Conservation (phyloP, 768 basidiomycete genomes). For the Pisolithus microcarpus region DNA sequence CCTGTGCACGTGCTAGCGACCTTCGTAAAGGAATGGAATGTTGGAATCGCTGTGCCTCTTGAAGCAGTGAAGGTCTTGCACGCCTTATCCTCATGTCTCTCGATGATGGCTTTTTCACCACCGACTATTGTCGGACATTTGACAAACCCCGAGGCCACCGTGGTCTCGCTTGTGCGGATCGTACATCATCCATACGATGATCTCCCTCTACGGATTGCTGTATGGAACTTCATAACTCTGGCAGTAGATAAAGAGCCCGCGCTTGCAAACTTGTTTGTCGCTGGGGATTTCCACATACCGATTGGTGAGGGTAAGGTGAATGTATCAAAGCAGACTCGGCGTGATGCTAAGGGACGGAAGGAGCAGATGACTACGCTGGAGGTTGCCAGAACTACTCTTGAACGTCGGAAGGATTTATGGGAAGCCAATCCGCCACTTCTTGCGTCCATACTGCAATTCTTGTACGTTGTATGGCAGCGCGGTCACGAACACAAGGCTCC, state of each 20-base stretch:
- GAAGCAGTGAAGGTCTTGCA: constrained; percentile 64
- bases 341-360: constrained; percentile 19
- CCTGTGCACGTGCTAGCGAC: constrained; percentile 69
- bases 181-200: constrained; percentile 78
- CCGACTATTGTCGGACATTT: too few relatives aligned
- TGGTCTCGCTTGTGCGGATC: constrained; percentile 60
- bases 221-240: constrained; percentile 80
- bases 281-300: constrained; percentile 58
- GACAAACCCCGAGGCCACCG: constrained; percentile 67
- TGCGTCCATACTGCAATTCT: constrained; percentile 67
- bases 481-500: constrained; percentile 61
- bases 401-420: constrained; percentile 71
- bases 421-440: constrained; percentile 71
- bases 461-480: constrained; percentile 75
- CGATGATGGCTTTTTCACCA: constrained; percentile 50
- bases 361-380: constrained; percentile 53
- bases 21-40: constrained; percentile 59
- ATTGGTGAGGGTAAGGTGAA: constrained; percentile 32
- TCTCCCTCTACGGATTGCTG: constrained; percentile 56
- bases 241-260: constrained; percentile 86
- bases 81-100: constrained; percentile 59
- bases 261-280: constrained; percentile 69
- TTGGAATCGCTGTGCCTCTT: constrained; percentile 53
- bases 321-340: constrained; percentile 9
- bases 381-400: constrained; percentile 59